Evolutionary conservation across 805 yeast species (phyloP).

Genomic region (Lachancea nothofagi): DNA sequence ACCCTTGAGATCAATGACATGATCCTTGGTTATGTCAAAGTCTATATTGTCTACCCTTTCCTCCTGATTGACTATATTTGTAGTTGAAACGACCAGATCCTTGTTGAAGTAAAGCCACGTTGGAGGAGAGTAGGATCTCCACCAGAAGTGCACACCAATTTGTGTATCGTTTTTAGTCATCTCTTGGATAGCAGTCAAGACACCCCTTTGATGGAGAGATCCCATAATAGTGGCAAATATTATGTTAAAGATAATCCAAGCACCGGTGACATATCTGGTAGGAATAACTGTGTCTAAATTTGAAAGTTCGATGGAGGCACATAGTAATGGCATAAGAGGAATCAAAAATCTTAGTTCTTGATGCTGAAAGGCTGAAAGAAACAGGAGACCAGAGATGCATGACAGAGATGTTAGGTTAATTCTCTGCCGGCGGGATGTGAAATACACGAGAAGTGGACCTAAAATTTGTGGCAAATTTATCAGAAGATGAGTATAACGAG

Average conservation of each 20-base stretch:
- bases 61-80: slow-evolving; percentile 17
- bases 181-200: slow-evolving; percentile 56
- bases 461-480: slow-evolving; percentile 73
- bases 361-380: slow-evolving; percentile 75
- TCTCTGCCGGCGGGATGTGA: slow-evolving; percentile 31
- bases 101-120: slow-evolving; percentile 58
- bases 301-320: slow-evolving; percentile 50
- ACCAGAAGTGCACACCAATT: slow-evolving; percentile 58
- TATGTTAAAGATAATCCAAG: slow-evolving; percentile 64
- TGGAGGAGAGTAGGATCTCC: slow-evolving; percentile 95
- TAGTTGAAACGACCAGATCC: slow-evolving; percentile 21
- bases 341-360: slow-evolving; percentile 87
- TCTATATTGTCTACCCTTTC: slow-evolving; percentile 21
- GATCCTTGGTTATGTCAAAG: slow-evolving; percentile 15
- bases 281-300: slow-evolving; percentile 17
- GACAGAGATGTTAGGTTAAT: slow-evolving; percentile 49
- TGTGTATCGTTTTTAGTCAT: slow-evolving; percentile 28
- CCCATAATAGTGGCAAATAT: slow-evolving; percentile 66
- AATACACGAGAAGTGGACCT: slow-evolving; percentile 65
- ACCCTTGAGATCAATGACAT: slow-evolving; percentile 45
- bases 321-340: slow-evolving; percentile 70
- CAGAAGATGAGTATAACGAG: slow-evolving; percentile 65
- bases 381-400: slow-evolving; percentile 52
- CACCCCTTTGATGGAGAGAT: slow-evolving; percentile 83
- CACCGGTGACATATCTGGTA: slow-evolving; percentile 18